phyloP scores from a whole-genome alignment of 2,329 filamentous ascomycete genomes.

The Aspergillus flavus region DNA sequence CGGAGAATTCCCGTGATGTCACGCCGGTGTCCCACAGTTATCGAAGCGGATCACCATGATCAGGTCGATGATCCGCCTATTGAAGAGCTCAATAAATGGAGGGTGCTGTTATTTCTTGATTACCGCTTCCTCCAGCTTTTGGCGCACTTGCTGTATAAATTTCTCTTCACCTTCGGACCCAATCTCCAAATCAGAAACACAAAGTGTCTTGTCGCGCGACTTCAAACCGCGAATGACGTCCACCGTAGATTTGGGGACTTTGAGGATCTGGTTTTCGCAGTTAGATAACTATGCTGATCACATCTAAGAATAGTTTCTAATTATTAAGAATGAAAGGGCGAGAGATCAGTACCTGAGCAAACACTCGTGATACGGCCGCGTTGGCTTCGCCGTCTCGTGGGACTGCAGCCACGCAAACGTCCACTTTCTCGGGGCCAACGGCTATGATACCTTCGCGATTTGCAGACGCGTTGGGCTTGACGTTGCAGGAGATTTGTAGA shows the following conservation, averaged over 20 bases:
- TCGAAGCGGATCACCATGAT: background rate
- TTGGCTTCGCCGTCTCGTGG: slow-evolving; percentile 71
- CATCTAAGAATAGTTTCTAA: background rate
- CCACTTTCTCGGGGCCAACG: slow-evolving; percentile 60
- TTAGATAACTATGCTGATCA: background rate
- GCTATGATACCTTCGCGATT: slow-evolving; percentile 62
- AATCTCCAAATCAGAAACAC: slow-evolving; percentile 33
- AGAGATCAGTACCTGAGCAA: slow-evolving; percentile 56
- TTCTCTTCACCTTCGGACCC: slow-evolving; percentile 33
- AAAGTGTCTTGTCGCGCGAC: slow-evolving; percentile 65
- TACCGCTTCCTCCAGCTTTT: slow-evolving; percentile 24
- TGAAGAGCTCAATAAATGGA: background rate
- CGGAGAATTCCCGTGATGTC: slow-evolving; percentile 24
- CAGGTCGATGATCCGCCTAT: background rate
- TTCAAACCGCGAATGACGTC: slow-evolving; percentile 65
- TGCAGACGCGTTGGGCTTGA: slow-evolving; percentile 67
- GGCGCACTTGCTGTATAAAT: slow-evolving; percentile 26
- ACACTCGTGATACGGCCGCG: slow-evolving; percentile 63
- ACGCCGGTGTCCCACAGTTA: slow-evolving; percentile 12
- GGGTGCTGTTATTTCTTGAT: slow-evolving; percentile 4
- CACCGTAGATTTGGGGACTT: slow-evolving; percentile 65
- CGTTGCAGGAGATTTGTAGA: slow-evolving; percentile 65
- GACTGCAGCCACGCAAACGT: slow-evolving; percentile 67
- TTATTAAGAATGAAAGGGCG: background rate
- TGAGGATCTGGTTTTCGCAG: slow-evolving; percentile 51